Evolutionary conservation across 2,329 filamentous ascomycete genomes (phyloP).

Genomic region (Curvularia eragrostidis): DNA sequence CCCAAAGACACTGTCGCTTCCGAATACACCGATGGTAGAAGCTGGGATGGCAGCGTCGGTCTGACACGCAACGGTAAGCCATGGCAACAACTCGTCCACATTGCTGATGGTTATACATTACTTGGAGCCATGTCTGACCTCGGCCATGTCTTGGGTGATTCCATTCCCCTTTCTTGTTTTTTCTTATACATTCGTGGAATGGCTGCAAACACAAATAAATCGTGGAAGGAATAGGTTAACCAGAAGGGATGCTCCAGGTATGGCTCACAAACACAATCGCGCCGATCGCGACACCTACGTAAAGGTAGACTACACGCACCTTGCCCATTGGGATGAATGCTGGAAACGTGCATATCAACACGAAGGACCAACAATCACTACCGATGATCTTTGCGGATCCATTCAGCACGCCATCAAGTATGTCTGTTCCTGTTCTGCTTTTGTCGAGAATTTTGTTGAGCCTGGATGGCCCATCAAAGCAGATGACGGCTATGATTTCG

Average conservation of each 20-base stretch:
- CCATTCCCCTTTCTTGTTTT: neutral
- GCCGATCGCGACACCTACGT: conserved; percentile 13
- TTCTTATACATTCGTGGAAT: neutral
- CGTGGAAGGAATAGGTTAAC: neutral
- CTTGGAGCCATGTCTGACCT: conserved; percentile 2
- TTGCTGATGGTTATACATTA: neutral
- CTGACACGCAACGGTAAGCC: neutral
- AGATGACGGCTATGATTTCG: neutral
- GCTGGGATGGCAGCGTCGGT: conserved; percentile 6
- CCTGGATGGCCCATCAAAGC: conserved; percentile 1
- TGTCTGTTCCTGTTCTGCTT: neutral
- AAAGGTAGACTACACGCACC: neutral
- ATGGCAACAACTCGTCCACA: conserved; percentile 1
- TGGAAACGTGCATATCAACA: neutral
- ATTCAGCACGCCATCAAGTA: neutral
- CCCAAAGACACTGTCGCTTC: conserved; percentile 7
- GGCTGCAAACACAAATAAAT: neutral
- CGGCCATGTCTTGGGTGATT: conserved; percentile 6
- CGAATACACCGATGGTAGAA: neutral
- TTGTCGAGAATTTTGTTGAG: conserved; percentile 1
- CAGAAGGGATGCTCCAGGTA: neutral
- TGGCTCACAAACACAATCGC: conserved; percentile 16
- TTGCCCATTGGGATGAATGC: neutral
- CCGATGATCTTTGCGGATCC: neutral
- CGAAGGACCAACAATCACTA: neutral